These are phyloP conservation scores for Eimeria maxima DNA, from an alignment of 169 alveolate species.

Conservation along the genomic window DNA sequence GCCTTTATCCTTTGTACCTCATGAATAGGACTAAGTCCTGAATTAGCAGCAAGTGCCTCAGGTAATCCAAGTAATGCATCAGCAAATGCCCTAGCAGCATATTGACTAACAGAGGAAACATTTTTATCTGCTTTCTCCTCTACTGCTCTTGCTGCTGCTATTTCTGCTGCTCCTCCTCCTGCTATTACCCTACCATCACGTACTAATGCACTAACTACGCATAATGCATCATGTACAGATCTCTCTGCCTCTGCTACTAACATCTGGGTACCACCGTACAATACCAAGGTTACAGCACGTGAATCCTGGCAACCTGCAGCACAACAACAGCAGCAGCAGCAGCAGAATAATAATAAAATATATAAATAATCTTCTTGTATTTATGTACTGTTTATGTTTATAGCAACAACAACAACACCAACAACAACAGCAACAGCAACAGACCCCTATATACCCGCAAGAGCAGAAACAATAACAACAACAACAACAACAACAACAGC, in stretches of 20 bases:
- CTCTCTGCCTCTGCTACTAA: conserved; percentile 98
- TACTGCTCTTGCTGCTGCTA: conserved; percentile 97
- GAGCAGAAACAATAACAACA: not conserved
- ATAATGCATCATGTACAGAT: conserved; percentile 99
- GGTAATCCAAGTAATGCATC: conserved; percentile 98
- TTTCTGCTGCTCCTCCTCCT: conserved; percentile 99
- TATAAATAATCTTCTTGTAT: not conserved
- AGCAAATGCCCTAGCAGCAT: conserved; percentile 99
- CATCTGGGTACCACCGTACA: conserved; percentile 98
- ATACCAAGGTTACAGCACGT: conserved; percentile 97
- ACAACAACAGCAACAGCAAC: no score
- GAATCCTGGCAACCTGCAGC: conserved; percentile 91
- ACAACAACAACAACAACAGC: not conserved
- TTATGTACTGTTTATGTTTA: no score
- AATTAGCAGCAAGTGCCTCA: conserved; percentile 98
- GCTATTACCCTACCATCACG: conserved; percentile 95
- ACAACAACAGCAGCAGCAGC: no score
- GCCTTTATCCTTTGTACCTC: conserved; percentile 96
- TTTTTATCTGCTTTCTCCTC: conserved; percentile 95
- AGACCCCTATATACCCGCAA: not conserved
- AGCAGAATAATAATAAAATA: not conserved
- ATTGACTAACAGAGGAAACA: conserved; percentile 97
- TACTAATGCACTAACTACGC: conserved; percentile 95
- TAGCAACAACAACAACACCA: not conserved
- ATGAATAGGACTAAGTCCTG: conserved; percentile 95